Conservation (phyloP, 306 rosid species). For the Crataegus laevigata region DNA sequence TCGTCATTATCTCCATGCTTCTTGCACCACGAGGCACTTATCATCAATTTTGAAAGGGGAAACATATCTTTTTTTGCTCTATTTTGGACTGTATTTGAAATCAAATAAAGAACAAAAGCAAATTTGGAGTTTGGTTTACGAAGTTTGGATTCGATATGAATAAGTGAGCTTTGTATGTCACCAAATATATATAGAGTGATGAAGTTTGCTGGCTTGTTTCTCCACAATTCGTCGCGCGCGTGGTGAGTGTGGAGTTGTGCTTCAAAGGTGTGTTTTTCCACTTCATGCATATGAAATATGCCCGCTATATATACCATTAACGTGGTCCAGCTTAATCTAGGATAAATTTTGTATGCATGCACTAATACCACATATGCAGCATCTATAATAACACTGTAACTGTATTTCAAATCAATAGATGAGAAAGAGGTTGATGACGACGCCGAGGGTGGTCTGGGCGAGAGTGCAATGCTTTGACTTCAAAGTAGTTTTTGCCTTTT, state of each 20-base stretch:
- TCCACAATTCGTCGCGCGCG: conserved; percentile 3
- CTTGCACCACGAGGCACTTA: too few species aligned
- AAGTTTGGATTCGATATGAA: not conserved
- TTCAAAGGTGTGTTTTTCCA: conserved; percentile 6
- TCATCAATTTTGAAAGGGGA: too few species aligned
- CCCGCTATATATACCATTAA: not conserved
- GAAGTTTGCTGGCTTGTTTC: not conserved
- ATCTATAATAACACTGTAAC: too few species aligned
- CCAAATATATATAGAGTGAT: not conserved
- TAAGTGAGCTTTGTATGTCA: not conserved
- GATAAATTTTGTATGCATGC: too few species aligned
- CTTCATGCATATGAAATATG: not conserved
- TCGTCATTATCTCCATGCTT: too few species aligned
- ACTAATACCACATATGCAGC: too few species aligned
- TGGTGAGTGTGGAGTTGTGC: conserved; percentile 18
- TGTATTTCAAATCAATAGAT: not conserved
- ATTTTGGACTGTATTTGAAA: not conserved
- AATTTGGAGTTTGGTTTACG: not conserved
- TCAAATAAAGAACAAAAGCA: not conserved
- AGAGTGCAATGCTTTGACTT: too few species aligned
- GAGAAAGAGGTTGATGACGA: too few species aligned
- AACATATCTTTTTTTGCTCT: too few species aligned
- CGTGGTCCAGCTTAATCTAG: not conserved
- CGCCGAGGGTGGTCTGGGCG: too few species aligned
- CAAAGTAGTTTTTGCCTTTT: too few species aligned